Base-by-base conservation (phyloP, 2,329 filamentous ascomycete species). In the Alternaria arbusti region DNA sequence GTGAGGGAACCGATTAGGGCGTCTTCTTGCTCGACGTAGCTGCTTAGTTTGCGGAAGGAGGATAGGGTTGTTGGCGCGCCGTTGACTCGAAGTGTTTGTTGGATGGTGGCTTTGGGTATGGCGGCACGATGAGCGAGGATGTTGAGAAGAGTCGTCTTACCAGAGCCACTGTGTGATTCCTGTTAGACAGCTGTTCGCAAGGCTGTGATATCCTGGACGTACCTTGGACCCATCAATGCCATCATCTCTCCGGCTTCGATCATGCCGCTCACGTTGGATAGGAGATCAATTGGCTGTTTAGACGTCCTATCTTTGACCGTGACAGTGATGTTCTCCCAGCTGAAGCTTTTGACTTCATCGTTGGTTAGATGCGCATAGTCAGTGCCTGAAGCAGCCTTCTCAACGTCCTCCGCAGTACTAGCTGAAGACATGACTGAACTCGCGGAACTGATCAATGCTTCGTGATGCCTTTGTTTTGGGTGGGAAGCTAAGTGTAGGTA, bases 21-120 rank as follows among this genome's bases (percentile, higher is more conserved):
- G 82, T 97, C 93, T 68, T 96, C 92, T 78, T 97, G 93, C 82
- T 97, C 93, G 22, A 96, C 93, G 74, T 94, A 96, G 50, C 88
- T 88, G 58, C 87, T 90, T 54, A 95, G 84, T 51, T 87, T 84
- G 17, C 88, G 87, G 69, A 95, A 90, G 0, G 82, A 82, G 8
- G 83, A 77, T 8, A 83, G 79, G 1, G 88, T 84, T 4, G 88
- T 80, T 5, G 80, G 73, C 3, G 74, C 76, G 28, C 91, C 91
- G 77, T 96, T 94, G 68, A 92, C 84, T 59, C 86, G 83, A 13
- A 89, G 82, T 4, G 82, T 77, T 15, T 87, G 87, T 28, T 85
- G 77, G 7, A 87, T 83, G 6, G 83, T 84, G 3, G 88, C 84
- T 3, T 86, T 85, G 1, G 87, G 83, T 0, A 84, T 83, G 12